phyloP scores from a whole-genome alignment of 106 monocot genomes.

The Gastrodia elata region DNA sequence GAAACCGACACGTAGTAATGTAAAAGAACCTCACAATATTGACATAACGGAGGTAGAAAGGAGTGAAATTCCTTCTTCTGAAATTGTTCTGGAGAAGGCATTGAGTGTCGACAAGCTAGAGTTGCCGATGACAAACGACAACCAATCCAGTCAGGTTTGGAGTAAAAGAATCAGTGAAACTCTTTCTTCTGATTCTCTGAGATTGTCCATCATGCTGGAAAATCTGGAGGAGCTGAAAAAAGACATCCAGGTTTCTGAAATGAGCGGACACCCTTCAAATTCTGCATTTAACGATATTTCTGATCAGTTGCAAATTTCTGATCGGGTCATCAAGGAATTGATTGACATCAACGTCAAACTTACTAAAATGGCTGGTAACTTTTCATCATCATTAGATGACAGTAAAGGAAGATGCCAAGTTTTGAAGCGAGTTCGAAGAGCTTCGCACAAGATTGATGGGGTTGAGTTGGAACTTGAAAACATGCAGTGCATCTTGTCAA shows the following conservation, averaged over 20 bases:
- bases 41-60: conserved; percentile 26
- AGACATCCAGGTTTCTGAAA: conserved; percentile 26
- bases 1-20: conserved; percentile 5
- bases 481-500: conserved; percentile 38
- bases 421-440: conserved; percentile 21
- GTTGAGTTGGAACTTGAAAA: conserved; percentile 58
- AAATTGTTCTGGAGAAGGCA: conserved; percentile 25
- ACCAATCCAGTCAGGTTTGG: conserved; percentile 13
- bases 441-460: conserved; percentile 40
- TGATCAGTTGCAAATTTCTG: conserved; percentile 31
- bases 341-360: conserved; percentile 33
- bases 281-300: conserved; percentile 28
- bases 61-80: conserved; percentile 29
- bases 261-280: conserved; percentile 13
- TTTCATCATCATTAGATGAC: conserved; percentile 10
- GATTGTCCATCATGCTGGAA: conserved; percentile 29
- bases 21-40: conserved; percentile 17
- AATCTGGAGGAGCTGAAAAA: conserved; percentile 35
- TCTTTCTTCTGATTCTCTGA: conserved; percentile 42
- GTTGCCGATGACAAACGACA: conserved; percentile 1
- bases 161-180: conserved; percentile 24
- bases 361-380: conserved; percentile 29
- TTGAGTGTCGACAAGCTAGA: conserved; percentile 30
- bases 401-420: conserved; percentile 15
- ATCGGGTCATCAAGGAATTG: conserved; percentile 26